A percentile compares a stretch with the other conserved stretches of the same genome.
Conservation (phyloP, 352 stramenopile genomes). For the Pythium myriotylum region DNA sequence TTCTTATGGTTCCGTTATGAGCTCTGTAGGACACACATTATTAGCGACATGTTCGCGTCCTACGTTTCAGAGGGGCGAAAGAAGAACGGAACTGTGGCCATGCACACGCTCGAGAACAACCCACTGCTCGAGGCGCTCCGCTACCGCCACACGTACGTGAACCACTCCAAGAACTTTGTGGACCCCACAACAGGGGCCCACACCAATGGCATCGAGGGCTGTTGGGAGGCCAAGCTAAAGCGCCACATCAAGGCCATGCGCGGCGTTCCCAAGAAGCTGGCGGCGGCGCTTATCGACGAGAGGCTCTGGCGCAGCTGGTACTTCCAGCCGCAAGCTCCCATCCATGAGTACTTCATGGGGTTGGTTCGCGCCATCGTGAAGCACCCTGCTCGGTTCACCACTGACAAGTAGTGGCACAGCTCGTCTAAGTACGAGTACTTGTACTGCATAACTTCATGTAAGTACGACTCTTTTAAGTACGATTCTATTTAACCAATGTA, state of each 20-base stretch:
- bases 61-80: too few species aligned
- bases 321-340: background rate
- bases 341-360: background rate
- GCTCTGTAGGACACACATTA: constrained; percentile 8
- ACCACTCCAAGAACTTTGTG: constrained; percentile 29
- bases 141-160: constrained; percentile 23
- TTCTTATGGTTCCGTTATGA: background rate
- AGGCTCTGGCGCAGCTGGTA: background rate
- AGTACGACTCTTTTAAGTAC: too few species aligned
- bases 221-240: constrained; percentile 26
- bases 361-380: background rate
- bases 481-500: too few species aligned
- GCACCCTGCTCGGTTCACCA: background rate
- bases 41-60: constrained; percentile 5
- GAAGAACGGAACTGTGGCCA: background rate
- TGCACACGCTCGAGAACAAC: constrained; percentile 1
- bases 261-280: background rate
- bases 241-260: constrained; percentile 10
- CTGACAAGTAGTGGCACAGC: too few species aligned
- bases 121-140: background rate
- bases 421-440: too few species aligned
- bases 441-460: too few species aligned
- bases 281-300: background rate
- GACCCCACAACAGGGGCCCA: constrained; percentile 20
- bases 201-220: constrained; percentile 30